Conservation (phyloP, 2,329 filamentous ascomycete species). For the Ploettnerulaceae sp. region DNA sequence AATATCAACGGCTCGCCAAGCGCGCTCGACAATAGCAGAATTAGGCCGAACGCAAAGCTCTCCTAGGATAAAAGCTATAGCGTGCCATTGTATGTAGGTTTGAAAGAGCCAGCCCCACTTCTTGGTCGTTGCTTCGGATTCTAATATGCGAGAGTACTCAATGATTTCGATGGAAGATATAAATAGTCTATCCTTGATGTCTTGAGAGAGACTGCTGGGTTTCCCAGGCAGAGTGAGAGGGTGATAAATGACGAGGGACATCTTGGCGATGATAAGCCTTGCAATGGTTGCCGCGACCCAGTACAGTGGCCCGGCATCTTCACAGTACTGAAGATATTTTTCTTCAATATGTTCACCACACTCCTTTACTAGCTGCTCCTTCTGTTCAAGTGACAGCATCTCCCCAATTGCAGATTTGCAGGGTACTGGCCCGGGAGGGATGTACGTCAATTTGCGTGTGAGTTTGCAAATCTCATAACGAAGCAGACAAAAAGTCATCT, state of each 20-base stretch:
- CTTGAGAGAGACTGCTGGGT: conserved; percentile 31
- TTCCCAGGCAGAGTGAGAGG: conserved; percentile 31
- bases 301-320: conserved; percentile 41
- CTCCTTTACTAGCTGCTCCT: conserved; percentile 31
- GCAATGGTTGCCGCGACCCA: conserved; percentile 45
- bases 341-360: conserved; percentile 30
- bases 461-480: conserved; percentile 34
- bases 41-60: conserved; percentile 36
- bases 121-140: conserved; percentile 35
- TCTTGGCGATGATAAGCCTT: conserved; percentile 38
- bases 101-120: conserved; percentile 40
- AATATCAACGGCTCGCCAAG: conserved; percentile 38
- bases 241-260: conserved; percentile 36
- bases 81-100: conserved; percentile 42
- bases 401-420: conserved; percentile 4
- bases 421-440: conserved; percentile 20
- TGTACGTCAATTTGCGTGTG: conserved; percentile 25
- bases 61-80: conserved; percentile 40
- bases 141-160: conserved; percentile 38
- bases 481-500: conserved; percentile 37
- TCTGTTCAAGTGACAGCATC: conserved; percentile 28
- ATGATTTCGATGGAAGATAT: conserved; percentile 38
- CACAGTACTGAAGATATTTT: conserved; percentile 34
- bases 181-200: conserved; percentile 36
- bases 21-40: conserved; percentile 37